Evolutionary conservation across 768 basidiomycete genomes (phyloP).

Genomic region (Boletus coccyginus): DNA sequence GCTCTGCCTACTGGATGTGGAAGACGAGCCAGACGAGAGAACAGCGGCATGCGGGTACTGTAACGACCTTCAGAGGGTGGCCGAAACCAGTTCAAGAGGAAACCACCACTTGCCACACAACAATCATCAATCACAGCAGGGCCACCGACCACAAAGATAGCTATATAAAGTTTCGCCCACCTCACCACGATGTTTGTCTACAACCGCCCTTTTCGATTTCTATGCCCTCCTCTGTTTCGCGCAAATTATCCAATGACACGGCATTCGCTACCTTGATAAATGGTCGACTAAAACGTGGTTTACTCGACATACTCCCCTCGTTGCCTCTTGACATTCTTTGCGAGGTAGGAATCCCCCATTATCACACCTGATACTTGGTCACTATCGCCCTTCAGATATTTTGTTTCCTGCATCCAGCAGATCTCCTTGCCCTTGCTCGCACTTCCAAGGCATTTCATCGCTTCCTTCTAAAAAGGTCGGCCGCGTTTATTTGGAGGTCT

Average conservation of each 20-base stretch:
- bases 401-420: slow-evolving; percentile 40
- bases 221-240: slow-evolving; percentile 8
- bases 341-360: slow-evolving; percentile 13
- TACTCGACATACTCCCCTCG: slow-evolving; percentile 34
- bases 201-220: background rate
- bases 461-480: slow-evolving; percentile 35
- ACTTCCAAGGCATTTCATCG: slow-evolving; percentile 40
- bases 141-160: background rate
- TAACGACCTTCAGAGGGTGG: background rate
- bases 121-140: background rate
- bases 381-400: slow-evolving; percentile 36
- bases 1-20: slow-evolving; percentile 49
- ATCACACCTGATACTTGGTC: background rate
- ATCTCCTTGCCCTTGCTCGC: slow-evolving; percentile 45
- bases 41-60: slow-evolving; percentile 43
- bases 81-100: background rate
- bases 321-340: slow-evolving; percentile 29
- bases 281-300: slow-evolving; percentile 14
- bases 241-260: background rate
- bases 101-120: background rate
- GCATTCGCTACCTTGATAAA: background rate
- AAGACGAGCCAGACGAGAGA: slow-evolving; percentile 48
- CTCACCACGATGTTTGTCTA: background rate
- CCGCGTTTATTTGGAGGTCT: slow-evolving; percentile 31
- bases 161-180: background rate